Evolutionary conservation across 495 filamentous ascomycete species (phyloP), one percentile per base, ranked within the genome.

Genomic region (Clavariopsis aquatica): DNA sequence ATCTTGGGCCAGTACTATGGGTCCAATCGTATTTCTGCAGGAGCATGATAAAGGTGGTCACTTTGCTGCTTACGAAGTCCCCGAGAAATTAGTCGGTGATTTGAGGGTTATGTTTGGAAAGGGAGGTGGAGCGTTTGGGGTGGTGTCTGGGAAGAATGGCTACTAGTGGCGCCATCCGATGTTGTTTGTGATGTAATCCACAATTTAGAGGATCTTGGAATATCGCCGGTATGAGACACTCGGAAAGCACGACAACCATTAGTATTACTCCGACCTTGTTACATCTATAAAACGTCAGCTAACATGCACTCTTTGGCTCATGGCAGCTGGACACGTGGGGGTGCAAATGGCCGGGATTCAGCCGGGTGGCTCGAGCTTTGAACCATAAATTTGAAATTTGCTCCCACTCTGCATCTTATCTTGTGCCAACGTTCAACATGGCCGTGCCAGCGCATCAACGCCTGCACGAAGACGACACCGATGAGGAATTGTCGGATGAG

Each of bases 401-500:
- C 51, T 51, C 31, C 55, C 45, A 6, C 27, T 22, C 22, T 60
- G 53, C 63, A 27, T 59, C 54, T 9, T 54, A 15, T 31, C 46
- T 51, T 47, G 38, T 28, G 56, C 28, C 64, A 52, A 62, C 64
- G 22, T 57, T n/a, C 57, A 51, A 57, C 57, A 65, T 69, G 65
- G 60, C 60, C 36, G n/a, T 64, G 62, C 67, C 67, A 66, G 62
- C 67, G 53, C 62, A 65, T 69, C 62, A 69, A 36, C 54, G 19
- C 52, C 49, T 63, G 10, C 27, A 9, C 45, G 60, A 60, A 12
- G 56, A 62, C 29, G 65, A 71, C 66, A 74, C 71, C 60, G 79
- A 81, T 34, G 84, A 85, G 54, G 80, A 84, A 38, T 68, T 85
- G 55, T 80, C 80, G n/a, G 82, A 83, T 67, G 81, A 85, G 64